Percentiles rank a stretch among this genome's conserved stretches.
phyloP scores from a whole-genome alignment of 2,329 filamentous ascomycete species.

The Epichloe baconii region DNA sequence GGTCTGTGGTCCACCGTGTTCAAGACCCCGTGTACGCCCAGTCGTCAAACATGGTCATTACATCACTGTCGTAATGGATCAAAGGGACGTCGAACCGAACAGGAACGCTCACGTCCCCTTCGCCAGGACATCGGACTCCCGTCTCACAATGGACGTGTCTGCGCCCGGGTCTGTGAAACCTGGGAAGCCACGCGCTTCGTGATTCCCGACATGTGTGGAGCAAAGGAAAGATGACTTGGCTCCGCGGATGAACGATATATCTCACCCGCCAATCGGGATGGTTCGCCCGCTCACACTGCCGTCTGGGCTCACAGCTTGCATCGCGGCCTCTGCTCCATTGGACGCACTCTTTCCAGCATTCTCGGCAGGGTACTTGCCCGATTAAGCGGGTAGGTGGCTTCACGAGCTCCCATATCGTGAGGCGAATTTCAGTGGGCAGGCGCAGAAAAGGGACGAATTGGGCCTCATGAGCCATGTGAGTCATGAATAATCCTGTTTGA shows the following conservation, averaged over 20 bases:
- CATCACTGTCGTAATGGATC: conserved; percentile 7
- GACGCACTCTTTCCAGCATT: conserved; percentile 1
- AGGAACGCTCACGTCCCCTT: not conserved
- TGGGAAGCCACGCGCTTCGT: conserved; percentile 2
- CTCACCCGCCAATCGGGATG: conserved; percentile 5
- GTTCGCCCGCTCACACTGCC: conserved; percentile 10
- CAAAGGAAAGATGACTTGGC: conserved; percentile 4
- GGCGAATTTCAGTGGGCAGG: not conserved
- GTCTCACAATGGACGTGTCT: not conserved
- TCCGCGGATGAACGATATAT: conserved; percentile 6
- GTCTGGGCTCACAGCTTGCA: not conserved
- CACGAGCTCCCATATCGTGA: conserved; percentile 4
- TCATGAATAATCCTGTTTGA: not conserved
- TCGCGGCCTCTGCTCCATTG: not conserved
- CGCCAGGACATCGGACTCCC: not conserved
- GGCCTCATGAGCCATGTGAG: no score
- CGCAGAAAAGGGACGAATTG: no score
- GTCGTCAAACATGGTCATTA: conserved; percentile 5
- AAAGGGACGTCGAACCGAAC: conserved; percentile 5
- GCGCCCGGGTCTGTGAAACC: not conserved
- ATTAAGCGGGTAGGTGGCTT: conserved; percentile 3
- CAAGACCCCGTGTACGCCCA: conserved; percentile 1
- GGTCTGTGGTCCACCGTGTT: not conserved
- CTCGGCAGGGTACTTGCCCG: conserved; percentile 3
- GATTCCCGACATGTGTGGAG: conserved; percentile 6